A percentile compares a stretch with the other conserved stretches of the same genome.
Conservation (phyloP, 177 flowering plant genomes). For the Vitis hybrid region DNA sequence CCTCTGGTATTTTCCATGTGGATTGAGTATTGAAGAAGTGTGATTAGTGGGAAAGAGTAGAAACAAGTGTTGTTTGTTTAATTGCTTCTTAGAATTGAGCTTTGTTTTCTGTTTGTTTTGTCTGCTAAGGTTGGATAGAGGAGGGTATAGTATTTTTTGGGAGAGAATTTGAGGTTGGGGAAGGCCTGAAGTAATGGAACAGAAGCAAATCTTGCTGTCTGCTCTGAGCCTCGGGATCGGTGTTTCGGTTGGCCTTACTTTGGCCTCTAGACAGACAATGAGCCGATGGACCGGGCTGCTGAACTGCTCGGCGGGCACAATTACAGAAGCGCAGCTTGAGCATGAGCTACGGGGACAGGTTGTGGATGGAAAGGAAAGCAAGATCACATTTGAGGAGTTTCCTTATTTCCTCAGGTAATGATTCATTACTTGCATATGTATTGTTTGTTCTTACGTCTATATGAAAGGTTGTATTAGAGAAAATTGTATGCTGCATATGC, state of each 20-base stretch:
- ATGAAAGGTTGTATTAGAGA: neutral
- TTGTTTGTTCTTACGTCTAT: neutral
- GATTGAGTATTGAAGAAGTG: too few relatives aligned
- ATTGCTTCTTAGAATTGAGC: too few relatives aligned
- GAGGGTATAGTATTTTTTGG: too few relatives aligned
- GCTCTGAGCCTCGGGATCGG: conserved; percentile 70
- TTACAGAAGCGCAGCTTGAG: conserved; percentile 44
- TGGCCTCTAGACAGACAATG: conserved; percentile 55
- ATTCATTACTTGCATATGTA: neutral
- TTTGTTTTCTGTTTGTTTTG: too few relatives aligned
- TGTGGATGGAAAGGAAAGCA: conserved; percentile 44
- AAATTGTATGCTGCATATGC: neutral
- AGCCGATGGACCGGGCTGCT: conserved; percentile 33
- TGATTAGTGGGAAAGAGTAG: too few relatives aligned
- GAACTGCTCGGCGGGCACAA: conserved; percentile 16
- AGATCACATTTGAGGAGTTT: conserved; percentile 50
- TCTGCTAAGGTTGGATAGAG: too few relatives aligned
- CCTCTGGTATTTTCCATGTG: too few relatives aligned
- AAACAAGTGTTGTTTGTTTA: too few relatives aligned
- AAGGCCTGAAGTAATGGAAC: conserved; percentile 41
- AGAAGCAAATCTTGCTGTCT: conserved; percentile 52
- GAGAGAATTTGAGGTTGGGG: neutral
- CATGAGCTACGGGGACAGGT: conserved; percentile 43
- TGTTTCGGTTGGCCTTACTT: conserved; percentile 56
- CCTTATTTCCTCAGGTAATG: conserved; percentile 58